Percentiles rank a stretch among this genome's conserved stretches.
phyloP scores from a whole-genome alignment of 768 basidiomycete species.

The Udeniomyces megalosporus region DNA sequence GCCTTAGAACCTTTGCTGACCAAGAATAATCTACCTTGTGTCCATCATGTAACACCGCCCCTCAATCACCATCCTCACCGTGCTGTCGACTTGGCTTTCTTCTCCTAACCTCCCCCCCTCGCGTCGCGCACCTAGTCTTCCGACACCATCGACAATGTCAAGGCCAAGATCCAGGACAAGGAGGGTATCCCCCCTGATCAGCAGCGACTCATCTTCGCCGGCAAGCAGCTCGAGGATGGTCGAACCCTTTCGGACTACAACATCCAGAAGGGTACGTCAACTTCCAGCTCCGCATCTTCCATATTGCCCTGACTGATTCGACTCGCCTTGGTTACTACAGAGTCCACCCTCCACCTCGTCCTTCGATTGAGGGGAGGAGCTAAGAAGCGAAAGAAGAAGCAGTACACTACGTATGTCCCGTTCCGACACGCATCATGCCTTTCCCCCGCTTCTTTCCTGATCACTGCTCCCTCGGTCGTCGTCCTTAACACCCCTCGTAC shows the following conservation, averaged over 20 bases:
- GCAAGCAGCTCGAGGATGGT: conserved; percentile 77
- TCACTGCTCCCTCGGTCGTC: too few relatives aligned
- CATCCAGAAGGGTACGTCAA: conserved; percentile 51
- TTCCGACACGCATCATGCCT: too few relatives aligned
- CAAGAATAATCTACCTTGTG: too few relatives aligned
- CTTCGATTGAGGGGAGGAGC: conserved; percentile 91
- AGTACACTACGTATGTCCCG: conserved; percentile 70
- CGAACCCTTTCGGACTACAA: conserved; percentile 42
- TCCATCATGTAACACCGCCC: too few relatives aligned
- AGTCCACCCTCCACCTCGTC: conserved; percentile 94
- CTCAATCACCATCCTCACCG: conserved; percentile 70
- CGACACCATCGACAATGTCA: conserved; percentile 19
- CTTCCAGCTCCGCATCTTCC: neutral
- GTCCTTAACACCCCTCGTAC: neutral
- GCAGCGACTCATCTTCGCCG: conserved; percentile 38
- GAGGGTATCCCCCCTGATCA: conserved; percentile 34
- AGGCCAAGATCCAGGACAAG: conserved; percentile 31
- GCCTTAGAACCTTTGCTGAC: too few relatives aligned
- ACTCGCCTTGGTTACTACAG: neutral
- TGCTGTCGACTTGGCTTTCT: conserved; percentile 69
- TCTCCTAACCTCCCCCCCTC: too few relatives aligned
- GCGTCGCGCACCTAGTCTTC: conserved; percentile 1
- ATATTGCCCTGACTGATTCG: neutral
- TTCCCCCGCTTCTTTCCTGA: too few relatives aligned
- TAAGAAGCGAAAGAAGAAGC: conserved; percentile 99